Evolutionary conservation across 2,329 filamentous ascomycete species (phyloP).

Genomic region (Grosmannia clavigera): DNA sequence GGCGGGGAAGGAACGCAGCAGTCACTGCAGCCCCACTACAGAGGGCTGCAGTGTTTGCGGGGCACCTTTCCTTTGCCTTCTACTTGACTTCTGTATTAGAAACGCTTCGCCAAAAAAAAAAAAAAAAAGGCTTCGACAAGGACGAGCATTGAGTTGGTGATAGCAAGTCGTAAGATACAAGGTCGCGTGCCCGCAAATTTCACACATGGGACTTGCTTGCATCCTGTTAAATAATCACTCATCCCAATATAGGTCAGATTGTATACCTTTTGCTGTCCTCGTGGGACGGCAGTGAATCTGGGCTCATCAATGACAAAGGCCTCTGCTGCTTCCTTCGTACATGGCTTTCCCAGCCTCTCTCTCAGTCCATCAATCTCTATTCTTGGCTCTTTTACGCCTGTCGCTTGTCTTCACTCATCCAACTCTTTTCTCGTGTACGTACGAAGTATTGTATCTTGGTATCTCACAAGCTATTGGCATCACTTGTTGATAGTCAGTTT

Average conservation of each 20-base stretch:
- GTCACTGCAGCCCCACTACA: not conserved
- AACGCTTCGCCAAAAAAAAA: not conserved
- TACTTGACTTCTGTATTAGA: not conserved
- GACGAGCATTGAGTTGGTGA: not conserved
- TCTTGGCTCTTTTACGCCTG: no score
- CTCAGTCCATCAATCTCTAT: no score
- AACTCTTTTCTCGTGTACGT: no score
- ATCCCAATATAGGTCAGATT: not conserved
- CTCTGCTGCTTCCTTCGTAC: no score
- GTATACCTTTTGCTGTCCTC: not conserved
- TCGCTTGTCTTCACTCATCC: no score
- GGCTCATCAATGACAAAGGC: no score
- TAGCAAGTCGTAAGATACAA: not conserved
- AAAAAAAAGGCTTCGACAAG: not conserved
- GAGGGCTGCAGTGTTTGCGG: not conserved
- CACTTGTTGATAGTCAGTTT: not conserved
- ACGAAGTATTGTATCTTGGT: no score
- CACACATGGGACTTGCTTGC: not conserved
- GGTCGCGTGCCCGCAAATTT: not conserved
- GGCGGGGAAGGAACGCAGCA: not conserved
- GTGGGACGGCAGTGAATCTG: not conserved
- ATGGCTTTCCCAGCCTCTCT: no score
- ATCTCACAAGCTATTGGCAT: no score
- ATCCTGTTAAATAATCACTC: not conserved
- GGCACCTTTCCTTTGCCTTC: no score